These are phyloP conservation scores for Plasmodium fragile DNA, from an alignment of 169 alveolate genomes.

Conservation along the genomic window DNA sequence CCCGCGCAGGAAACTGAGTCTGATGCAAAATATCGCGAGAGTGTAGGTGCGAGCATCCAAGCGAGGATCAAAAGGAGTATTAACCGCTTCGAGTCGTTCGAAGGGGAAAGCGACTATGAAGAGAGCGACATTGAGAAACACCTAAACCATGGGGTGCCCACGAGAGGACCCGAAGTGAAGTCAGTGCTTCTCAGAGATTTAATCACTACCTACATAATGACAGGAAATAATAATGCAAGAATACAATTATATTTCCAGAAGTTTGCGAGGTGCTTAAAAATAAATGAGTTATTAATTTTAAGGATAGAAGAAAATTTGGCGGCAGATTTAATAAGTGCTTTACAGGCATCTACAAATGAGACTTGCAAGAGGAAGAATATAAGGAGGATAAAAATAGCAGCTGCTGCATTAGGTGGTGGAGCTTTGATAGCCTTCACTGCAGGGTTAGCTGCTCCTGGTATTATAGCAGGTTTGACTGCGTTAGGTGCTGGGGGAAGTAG, in stretches of 20 bases:
- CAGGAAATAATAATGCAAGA: conserved; percentile 85
- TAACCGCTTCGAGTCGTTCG: not conserved
- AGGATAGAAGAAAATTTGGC: conserved; percentile 84
- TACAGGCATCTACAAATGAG: conserved; percentile 76
- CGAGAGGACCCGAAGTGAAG: conserved; percentile 72
- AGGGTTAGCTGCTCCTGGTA: conserved; percentile 92
- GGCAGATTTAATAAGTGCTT: conserved; percentile 81
- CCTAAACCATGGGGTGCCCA: conserved; percentile 65
- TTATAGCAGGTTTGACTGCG: conserved; percentile 89
- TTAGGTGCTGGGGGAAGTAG: conserved; percentile 87
- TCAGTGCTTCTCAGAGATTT: conserved; percentile 82
- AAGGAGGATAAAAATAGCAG: conserved; percentile 84
- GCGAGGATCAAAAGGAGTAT: conserved; percentile 14
- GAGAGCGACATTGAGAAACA: conserved; percentile 43
- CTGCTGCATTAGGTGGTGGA: conserved; percentile 92
- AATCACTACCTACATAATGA: conserved; percentile 81
- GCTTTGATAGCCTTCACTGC: conserved; percentile 90
- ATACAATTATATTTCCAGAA: conserved; percentile 80
- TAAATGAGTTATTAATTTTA: conserved; percentile 79
- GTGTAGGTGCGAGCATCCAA: not conserved
- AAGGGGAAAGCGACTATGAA: conserved; percentile 22
- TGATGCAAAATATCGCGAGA: not conserved
- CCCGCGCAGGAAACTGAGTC: not conserved
- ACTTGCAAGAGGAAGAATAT: conserved; percentile 79
- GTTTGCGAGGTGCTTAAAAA: conserved; percentile 81